Evolutionary conservation across 2,329 filamentous ascomycete species (phyloP).

Genomic region (Hymenoscyphus infarciens): DNA sequence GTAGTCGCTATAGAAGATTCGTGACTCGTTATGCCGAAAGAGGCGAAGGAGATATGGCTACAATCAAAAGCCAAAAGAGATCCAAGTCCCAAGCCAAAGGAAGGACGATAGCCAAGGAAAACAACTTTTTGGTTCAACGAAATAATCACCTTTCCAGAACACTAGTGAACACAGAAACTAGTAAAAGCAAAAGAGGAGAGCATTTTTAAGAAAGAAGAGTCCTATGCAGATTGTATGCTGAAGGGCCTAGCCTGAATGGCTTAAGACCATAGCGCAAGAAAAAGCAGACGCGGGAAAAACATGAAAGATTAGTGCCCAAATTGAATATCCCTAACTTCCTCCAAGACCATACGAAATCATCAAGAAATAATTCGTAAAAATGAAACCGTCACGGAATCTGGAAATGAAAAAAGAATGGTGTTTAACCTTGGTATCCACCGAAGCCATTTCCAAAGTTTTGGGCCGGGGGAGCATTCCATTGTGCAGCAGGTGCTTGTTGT

Average conservation of each 20-base stretch:
- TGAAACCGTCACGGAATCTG: conserved; percentile 12
- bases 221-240: conserved; percentile 32
- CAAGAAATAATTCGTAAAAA: conserved; percentile 14
- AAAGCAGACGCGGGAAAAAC: conserved; percentile 26
- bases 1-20: conserved; percentile 40
- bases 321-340: conserved; percentile 27
- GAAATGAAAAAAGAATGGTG: not conserved
- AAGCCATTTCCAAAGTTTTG: conserved; percentile 62
- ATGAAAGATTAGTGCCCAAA: conserved; percentile 24
- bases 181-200: conserved; percentile 26
- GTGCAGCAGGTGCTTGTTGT: conserved; percentile 38
- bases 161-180: conserved; percentile 30
- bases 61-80: conserved; percentile 28
- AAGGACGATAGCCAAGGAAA: conserved; percentile 35
- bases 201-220: conserved; percentile 31
- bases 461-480: conserved; percentile 50
- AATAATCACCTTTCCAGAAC: conserved; percentile 33
- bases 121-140: conserved; percentile 33
- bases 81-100: conserved; percentile 27
- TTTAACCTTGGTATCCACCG: conserved; percentile 58
- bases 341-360: conserved; percentile 20
- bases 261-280: conserved; percentile 23
- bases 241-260: conserved; percentile 27
- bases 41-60: conserved; percentile 30
- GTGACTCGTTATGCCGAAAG: conserved; percentile 35